phyloP scores from a whole-genome alignment of 805 yeast genomes.

The Metschnikowia colocasiae region DNA sequence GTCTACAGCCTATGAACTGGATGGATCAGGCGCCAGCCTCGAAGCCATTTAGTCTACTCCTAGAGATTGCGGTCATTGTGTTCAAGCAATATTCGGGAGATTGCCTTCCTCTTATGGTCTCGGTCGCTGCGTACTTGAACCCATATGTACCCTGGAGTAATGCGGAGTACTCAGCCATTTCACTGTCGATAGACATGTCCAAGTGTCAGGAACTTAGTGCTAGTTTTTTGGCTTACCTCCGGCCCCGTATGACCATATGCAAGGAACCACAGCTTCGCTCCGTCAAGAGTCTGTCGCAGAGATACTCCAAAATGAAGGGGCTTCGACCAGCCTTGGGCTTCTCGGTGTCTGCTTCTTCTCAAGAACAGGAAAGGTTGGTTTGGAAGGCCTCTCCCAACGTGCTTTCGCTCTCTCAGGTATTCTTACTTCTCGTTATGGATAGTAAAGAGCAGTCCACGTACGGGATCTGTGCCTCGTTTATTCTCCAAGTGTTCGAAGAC shows the following conservation, averaged over 20 bases:
- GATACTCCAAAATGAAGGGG: conserved; percentile 6
- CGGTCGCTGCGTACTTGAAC: conserved; percentile 22
- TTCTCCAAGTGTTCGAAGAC: conserved; percentile 35
- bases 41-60: not conserved
- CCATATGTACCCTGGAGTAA: conserved; percentile 32
- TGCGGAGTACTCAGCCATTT: conserved; percentile 3
- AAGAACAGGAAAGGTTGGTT: conserved; percentile 23
- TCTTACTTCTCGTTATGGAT: conserved; percentile 19
- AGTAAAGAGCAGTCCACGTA: conserved; percentile 6
- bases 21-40: not conserved
- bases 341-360: conserved; percentile 8
- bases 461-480: conserved; percentile 26
- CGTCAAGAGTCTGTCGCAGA: conserved; percentile 3
- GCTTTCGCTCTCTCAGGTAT: conserved; percentile 26
- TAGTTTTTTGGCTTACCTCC: not conserved
- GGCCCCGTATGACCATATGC: not conserved
- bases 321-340: conserved; percentile 20
- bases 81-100: conserved; percentile 5
- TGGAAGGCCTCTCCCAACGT: conserved; percentile 27
- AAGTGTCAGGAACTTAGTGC: not conserved
- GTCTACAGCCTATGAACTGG: conserved; percentile 8
- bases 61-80: conserved; percentile 9
- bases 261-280: conserved; percentile 1
- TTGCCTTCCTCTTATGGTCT: conserved; percentile 4
- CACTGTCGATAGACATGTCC: not conserved